Percentiles rank a stretch among this genome's conserved stretches.
phyloP scores from a whole-genome alignment of 768 basidiomycete species.

The Russula dissimulans region DNA sequence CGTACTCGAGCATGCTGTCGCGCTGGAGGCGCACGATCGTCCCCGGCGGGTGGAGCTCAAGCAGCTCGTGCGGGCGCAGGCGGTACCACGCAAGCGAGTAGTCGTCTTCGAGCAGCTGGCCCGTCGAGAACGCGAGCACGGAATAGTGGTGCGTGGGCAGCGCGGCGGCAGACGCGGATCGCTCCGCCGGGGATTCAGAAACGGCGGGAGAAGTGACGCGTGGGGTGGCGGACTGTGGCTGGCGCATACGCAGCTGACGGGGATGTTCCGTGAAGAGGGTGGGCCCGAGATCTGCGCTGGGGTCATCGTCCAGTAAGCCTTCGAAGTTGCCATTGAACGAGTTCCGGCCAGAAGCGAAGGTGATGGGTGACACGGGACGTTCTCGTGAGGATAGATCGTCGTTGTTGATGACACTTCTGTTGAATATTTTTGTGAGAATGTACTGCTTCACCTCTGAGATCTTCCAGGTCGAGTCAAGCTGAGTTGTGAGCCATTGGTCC shows the following conservation, averaged over 20 bases:
- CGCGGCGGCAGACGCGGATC: background rate
- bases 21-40: conserved; percentile 37
- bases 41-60: conserved; percentile 50
- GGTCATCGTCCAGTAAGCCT: conserved; percentile 28
- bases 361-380: conserved; percentile 57
- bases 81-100: conserved; percentile 48
- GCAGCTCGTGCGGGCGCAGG: conserved; percentile 51
- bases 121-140: conserved; percentile 58
- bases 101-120: conserved; percentile 62
- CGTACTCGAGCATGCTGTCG: conserved; percentile 33
- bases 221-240: background rate
- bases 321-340: conserved; percentile 20
- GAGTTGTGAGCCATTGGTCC: conserved; percentile 74
- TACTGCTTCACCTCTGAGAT: conserved; percentile 54
- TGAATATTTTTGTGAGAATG: conserved; percentile 49
- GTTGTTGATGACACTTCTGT: conserved; percentile 21
- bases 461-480: conserved; percentile 51
- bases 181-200: background rate
- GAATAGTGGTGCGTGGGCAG: conserved; percentile 32
- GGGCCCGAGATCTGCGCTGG: conserved; percentile 24
- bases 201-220: background rate
- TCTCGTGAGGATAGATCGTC: conserved; percentile 23
- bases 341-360: conserved; percentile 41
- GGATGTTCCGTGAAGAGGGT: background rate
- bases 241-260: conserved; percentile 7